Evolutionary conservation across 225 moss, liverwort and hornwort genomes (phyloP), one percentile per base, ranked within the genome.

Genomic region (Physcomitrium patens): DNA sequence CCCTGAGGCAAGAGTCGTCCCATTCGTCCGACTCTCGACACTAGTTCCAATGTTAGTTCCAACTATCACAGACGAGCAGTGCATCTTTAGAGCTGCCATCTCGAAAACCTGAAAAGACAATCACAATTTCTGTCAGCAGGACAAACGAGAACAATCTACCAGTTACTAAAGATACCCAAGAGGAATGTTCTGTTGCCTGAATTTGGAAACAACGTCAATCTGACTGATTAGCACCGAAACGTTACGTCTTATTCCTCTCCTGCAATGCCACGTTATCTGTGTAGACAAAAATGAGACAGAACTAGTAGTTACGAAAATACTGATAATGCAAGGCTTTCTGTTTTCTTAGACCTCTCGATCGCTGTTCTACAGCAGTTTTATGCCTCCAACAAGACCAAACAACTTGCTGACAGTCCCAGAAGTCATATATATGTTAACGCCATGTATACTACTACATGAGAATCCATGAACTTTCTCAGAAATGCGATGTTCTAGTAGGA

Each of bases 31-130:
- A 31, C 68, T 51, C 68, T 60, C 76, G 19, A 66, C 60, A 26
- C 19, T 70, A 41, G 78, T 46, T 71, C 71, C 80, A 16, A 84
- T 50, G 63, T 44, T 81, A 42, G 41, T 71, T 57, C 84, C 81
- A 50, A 77, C 75, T 37, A 71, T 8, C 37, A 71, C 71, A 68
- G 81, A 67, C 19, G 75, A 57, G 45, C 78, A 78, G 57, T 71
- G 78, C 78, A 84, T 59, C 75, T 81, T 81, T 6, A 78, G 63
- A 67, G 81, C 68, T 41, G 81, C 84, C 81, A 84, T 84, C 58
- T 71, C 37, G 41, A 81, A 18, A 18, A 78, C 78, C 78, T 75
- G 81, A 23, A 75, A 69, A 49, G 4, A 44, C 60, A 53, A 59
- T 8, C 14, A 59, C 9, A 64, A 51, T 53, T 37, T 37, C 31